Evolutionary conservation across 352 stramenopile species (phyloP).

Genomic region (Phytopythium sindhum): DNA sequence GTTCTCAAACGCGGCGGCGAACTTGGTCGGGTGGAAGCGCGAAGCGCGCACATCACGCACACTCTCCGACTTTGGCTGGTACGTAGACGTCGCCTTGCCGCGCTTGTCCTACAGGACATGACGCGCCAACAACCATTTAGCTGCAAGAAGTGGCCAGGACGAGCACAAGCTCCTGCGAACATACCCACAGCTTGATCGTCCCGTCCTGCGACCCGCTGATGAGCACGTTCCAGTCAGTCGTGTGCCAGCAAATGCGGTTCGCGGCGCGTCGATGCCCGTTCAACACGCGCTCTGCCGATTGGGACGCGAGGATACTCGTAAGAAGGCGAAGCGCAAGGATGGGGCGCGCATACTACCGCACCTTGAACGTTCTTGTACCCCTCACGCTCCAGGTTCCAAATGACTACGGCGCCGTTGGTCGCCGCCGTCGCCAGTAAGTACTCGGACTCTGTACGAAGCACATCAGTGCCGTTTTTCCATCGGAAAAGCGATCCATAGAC

Average conservation of each 20-base stretch:
- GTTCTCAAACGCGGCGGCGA: constrained; percentile 84
- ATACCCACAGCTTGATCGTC: constrained; percentile 86
- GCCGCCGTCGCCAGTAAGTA: constrained; percentile 82
- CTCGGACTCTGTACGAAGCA: constrained; percentile 54
- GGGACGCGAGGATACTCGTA: neutral
- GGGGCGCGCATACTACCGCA: constrained; percentile 9
- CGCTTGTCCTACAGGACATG: constrained; percentile 57
- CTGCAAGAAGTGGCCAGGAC: neutral
- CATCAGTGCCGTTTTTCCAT: neutral
- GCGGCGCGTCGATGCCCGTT: constrained; percentile 80
- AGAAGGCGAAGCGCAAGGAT: neutral
- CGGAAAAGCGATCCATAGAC: neutral
- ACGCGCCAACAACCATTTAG: constrained; percentile 2
- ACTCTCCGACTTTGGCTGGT: constrained; percentile 84
- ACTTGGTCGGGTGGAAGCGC: constrained; percentile 69
- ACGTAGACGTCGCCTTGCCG: constrained; percentile 65
- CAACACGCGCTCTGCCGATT: constrained; percentile 60
- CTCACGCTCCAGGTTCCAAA: constrained; percentile 87
- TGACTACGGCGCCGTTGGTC: constrained; percentile 81
- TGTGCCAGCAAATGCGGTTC: constrained; percentile 89
- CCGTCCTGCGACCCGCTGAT: constrained; percentile 86
- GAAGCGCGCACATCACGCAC: constrained; percentile 80
- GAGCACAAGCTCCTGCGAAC: neutral
- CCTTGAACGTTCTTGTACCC: constrained; percentile 87
- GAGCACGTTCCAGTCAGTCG: constrained; percentile 71